Base-by-base conservation (phyloP, 176 grass and related monocot species). In the Triticum urartu region DNA sequence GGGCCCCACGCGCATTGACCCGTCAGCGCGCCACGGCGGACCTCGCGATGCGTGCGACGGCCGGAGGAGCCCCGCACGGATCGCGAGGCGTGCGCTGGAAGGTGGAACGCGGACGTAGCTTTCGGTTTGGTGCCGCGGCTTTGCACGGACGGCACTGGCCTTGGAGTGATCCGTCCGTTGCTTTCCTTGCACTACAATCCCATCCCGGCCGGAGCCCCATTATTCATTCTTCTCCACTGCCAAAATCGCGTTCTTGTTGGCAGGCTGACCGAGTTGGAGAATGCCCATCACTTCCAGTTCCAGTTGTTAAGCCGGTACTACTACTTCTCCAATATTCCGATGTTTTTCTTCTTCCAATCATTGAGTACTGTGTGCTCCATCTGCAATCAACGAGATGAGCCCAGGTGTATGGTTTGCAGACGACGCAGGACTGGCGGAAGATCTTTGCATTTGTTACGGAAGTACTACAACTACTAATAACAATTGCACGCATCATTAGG, bases 1-100 rank as follows among this genome's bases (percentile, higher is more conserved):
- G 86, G 90, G 91, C 9, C 91, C 93, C 93, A 93, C 83, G 75
- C 79, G 79, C 68, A 78, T 89, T 80, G 88, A 86, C 85, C 89
- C 63, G 24, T 59, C n/a, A 0, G 22, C 47, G 65, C 28, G 87
- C 9, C 77, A 87, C 88, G 61, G 5, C 14, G 58, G 75, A 76
- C 62, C 56, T 33, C 47, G 6, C 45, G 90, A 92, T 90, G 0
- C 82, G 90, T 83, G 87, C 65, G 15, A 22, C 56, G 40, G 58
- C 73, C 17, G 39, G 1, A 11, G 9, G 1, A 6, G 8, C 9
- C 11, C 0, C 62, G 71, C 86, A 80, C 83, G 52, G 0, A 89
- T 89, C 83, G 13, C 60, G 47, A 89, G 39, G 83, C 50, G 47
- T 85, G 62, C 52, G 86, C 28, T 62, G 81, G 64, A 5, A 0